Evolutionary conservation across 805 yeast species (phyloP), one percentile per base, ranked within the genome.

Genomic region (Starmerella vitae): DNA sequence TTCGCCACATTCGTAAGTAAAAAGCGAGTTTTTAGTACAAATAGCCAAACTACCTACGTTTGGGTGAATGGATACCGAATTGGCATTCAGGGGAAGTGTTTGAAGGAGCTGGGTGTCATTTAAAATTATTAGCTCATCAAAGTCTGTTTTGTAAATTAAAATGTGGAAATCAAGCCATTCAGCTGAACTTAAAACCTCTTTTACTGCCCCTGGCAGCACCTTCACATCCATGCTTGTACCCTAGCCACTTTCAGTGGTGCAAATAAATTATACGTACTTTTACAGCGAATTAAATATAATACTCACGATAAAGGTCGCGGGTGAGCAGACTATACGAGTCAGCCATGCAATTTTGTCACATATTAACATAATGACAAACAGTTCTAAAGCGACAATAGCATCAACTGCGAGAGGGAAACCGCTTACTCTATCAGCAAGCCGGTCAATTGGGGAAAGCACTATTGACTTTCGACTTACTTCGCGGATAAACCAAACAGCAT

Each of bases 131-230:
- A 88, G 79, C 48, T 88, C 64, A 55, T 83, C 84, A 60, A 84
- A 84, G 0, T 94, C 96, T 1, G 95, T 82, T 42, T 85, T 80
- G 56, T 88, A 88, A 1, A 61, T 63, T 25, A 80, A 60, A 2
- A 84, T 58, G 37, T 73, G 70, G 43, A 72, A 73, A 9, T 66
- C 65, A 39, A 72, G 73, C 94, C 94, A 84, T 28, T 62, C 60
- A 5, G 66, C 70, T 43, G 74, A 77, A 30, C 72, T 64, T 19
- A 74, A 38, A 4, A 46, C 12, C 8, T 27, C 10, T 19, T 19
- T 14, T 12, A 29, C 43, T 1, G 44, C 82, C 1, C 96, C 96
- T 2, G 95, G 95, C 33, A 82, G 71, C 52, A 80, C 38, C 3
- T 20, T 17, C n/a, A 22, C n/a, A 15, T 30, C 37, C 36, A 32